Evolutionary conservation across 2,329 filamentous ascomycete genomes (phyloP).

Genomic region (Alternaria metachromatica): DNA sequence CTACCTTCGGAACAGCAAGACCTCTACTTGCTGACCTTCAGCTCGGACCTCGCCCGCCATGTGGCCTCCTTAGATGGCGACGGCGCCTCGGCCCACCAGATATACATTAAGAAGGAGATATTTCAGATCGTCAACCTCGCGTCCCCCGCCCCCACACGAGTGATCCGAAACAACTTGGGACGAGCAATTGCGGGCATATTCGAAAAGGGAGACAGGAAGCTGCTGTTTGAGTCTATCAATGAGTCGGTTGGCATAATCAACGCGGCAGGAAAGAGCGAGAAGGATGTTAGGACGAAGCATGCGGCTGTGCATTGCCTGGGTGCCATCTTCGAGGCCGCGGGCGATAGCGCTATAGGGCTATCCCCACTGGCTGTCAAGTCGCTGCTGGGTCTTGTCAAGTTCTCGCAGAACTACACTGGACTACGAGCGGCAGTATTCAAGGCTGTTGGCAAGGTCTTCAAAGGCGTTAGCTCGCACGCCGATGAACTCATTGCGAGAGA

Average conservation of each 20-base stretch:
- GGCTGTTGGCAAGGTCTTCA: constrained; percentile 76
- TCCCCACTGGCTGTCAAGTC: constrained; percentile 76
- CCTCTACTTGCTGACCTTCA: constrained; percentile 88
- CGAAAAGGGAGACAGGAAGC: constrained; percentile 82
- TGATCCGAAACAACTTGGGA: constrained; percentile 88
- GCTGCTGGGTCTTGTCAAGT: constrained; percentile 80
- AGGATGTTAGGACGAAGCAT: constrained; percentile 80
- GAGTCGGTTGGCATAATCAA: constrained; percentile 78
- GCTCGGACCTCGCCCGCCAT: constrained; percentile 81
- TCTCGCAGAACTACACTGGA: constrained; percentile 79
- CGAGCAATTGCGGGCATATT: constrained; percentile 85
- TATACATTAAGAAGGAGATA: constrained; percentile 90
- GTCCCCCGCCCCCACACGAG: constrained; percentile 81
- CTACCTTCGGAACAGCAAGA: constrained; percentile 95
- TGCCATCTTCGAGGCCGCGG: constrained; percentile 87
- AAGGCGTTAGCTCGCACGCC: constrained; percentile 76
- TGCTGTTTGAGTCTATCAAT: constrained; percentile 93
- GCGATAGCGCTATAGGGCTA: constrained; percentile 87
- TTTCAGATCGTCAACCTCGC: constrained; percentile 88
- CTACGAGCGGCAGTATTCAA: constrained; percentile 79
- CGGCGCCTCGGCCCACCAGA: constrained; percentile 85
- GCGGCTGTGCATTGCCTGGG: constrained; percentile 87
- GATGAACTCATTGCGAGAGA: constrained; percentile 88
- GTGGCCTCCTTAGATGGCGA: constrained; percentile 76
- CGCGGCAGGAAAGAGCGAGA: constrained; percentile 74